Evolutionary conservation across 345 rosid genomes (phyloP), one percentile per base, ranked within the genome.

Genomic region (Citropsis articulata): DNA sequence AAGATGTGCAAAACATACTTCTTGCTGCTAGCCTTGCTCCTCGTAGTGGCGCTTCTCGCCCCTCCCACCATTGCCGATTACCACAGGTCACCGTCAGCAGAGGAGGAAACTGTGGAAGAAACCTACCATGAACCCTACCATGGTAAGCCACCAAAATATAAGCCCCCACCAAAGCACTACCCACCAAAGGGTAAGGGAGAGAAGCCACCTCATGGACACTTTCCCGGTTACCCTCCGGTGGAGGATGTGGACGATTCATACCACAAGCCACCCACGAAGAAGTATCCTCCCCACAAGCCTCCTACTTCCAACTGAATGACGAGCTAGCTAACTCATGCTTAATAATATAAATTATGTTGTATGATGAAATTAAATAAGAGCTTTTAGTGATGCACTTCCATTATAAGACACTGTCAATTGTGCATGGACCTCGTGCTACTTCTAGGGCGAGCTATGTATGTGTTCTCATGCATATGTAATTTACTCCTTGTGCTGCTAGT

Each of bases 131-230:
- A 35, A 35, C 36, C 36, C 1, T 27, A 42, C 40, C 18, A 24
- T 67, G 71, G 50, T 5, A 42, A 55, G 57, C 40, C 42, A 22
- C 40, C 33, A 14, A 56, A 71, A 35, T 30, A 66, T 40, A 4
- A 45, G 69, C 77, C 68, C 30, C 71, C 53, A 69, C 57, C 40
- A 31, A 36, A 40, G 10, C 42, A 45, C 36, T 38, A 36, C 76
- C 33, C 19, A 62, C 69, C 3, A 77, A 31, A 31, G 33, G 33
- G 33, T 31, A 42, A 55, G 59, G 9, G 61, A 71, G 7, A 72
- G 45, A 59, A 73, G 66, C 81, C 75, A 9, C 75, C 70, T 6
- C 78, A 73, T 55, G 45, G 74, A 66, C 64, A n/a, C 69, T 59
- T 69, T 70, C 79, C 71, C 0, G 53, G 63, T 1, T 22, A 77